Base-by-base conservation (phyloP, 192 early-diverging fungal genomes). In the Ambispora gerdemannii region DNA sequence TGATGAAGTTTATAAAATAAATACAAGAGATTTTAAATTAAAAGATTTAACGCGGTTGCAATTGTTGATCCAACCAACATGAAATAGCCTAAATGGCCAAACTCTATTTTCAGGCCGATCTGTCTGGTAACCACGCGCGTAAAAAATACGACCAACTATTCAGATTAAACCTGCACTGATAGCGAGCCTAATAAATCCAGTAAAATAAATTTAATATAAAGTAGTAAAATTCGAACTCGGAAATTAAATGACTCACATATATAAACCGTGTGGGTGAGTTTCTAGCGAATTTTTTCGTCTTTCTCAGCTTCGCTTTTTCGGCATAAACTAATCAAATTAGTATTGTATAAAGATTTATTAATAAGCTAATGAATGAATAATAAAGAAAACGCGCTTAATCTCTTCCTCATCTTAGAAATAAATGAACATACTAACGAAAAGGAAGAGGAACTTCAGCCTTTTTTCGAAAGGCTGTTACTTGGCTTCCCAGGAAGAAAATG, bases 201-300 rank as follows among this genome's bases (percentile, higher is more conserved):
- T 25, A 50, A 28, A 55, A 31, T 28, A 4, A 30, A 19, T 6
- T 34, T 59, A 28, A 27, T 27, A 2, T 55, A 13, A 31, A 3
- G 13, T n/a, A 35, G 24, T 31, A 13, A 67, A 55, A 35, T 36
- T 33, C 3, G 25, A 38, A 53, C 22, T 15, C 20, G 22, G 11
- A 30, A n/a, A 24, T 31, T 33, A 24, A 30, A 33, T 11, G 4
- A 61, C 59, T 30, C 8, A 70, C 31, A 67, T 25, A 20, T 70
- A 28, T 63, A 80, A 33, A 76, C 83, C 90, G 0, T 67, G 25
- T 25, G 88, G 82, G 73, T 81, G 85, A 56, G 56, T 60, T 74
- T 92, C 91, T 4, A 91, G 75, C 17, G 83, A 84, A 83, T 91
- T 91, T 61, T 50, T 74, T 72, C 72, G 87, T 83, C 71, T 84